Evolutionary conservation across 352 stramenopile species (phyloP).

Genomic region (Pythium volutum): DNA sequence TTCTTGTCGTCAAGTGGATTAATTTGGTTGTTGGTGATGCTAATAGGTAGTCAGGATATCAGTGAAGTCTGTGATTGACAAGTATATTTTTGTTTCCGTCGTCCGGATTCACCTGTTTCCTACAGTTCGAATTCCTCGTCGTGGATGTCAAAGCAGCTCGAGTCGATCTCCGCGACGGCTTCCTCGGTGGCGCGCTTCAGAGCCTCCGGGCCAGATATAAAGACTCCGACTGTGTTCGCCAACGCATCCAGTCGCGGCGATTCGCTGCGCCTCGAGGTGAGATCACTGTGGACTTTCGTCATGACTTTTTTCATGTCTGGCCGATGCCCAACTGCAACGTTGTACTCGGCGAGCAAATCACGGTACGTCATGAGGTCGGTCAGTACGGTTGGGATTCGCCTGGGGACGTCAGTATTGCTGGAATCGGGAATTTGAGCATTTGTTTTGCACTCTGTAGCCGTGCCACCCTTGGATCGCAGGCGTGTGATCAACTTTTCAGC

Average conservation of each 20-base stretch:
- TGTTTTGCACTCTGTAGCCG: background rate
- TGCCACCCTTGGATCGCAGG: background rate
- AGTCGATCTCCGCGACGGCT: constrained; percentile 13
- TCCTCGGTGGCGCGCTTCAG: constrained; percentile 21
- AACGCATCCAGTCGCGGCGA: too few relatives aligned
- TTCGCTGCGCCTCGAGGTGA: background rate
- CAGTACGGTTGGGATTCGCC: background rate
- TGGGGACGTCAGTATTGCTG: background rate
- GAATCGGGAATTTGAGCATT: background rate
- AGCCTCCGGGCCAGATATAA: constrained; percentile 23
- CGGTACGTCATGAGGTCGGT: constrained; percentile 6
- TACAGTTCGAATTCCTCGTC: constrained; percentile 16
- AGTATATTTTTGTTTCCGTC: too few relatives aligned
- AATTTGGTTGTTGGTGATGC: too few relatives aligned
- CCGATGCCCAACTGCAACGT: constrained; percentile 9
- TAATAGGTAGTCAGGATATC: too few relatives aligned
- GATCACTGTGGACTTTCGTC: background rate
- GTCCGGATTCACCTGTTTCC: background rate
- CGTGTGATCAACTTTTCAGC: constrained; percentile 3
- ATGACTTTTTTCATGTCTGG: constrained; percentile 10
- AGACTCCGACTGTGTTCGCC: constrained; percentile 17
- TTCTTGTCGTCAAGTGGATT: too few relatives aligned
- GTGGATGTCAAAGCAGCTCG: constrained; percentile 21
- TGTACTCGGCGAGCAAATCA: constrained; percentile 20
- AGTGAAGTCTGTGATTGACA: too few relatives aligned